Evolutionary conservation across 805 yeast genomes (phyloP), one percentile per base, ranked within the genome.

Genomic region (Starmerella etchellsii): DNA sequence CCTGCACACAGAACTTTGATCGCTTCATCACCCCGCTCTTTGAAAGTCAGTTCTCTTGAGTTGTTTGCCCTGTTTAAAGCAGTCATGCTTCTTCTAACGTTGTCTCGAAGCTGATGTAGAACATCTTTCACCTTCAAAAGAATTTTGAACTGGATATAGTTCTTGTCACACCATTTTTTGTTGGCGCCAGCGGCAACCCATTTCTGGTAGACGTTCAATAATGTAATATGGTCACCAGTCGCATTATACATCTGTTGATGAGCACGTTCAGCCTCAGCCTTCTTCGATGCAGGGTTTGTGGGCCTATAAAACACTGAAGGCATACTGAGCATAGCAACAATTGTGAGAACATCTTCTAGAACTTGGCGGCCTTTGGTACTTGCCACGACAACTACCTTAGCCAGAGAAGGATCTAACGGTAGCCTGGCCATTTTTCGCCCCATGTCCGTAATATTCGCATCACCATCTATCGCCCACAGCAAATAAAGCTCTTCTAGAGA

Each of bases 351-450:
- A 46, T 82, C 91, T 2, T 69, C 69, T 2, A 78, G 67, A 36
- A 93, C 85, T n/a, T 20, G 26, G 3, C 10, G 4, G 2, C 50
- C 45, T 10, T 24, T 26, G 8, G 4, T 4, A 2, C n/a, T 19
- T 37, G 94, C 76, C 1, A 74, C 63, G 11, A 88, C 58, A 25
- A 91, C 56, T 6, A 78, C 75, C 56, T 81, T 83, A 7, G 95
- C 78, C 53, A 85, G 68, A 68, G 82, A 82, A 3, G 96, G 96
- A 50, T 84, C 94, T 47, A 87, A 71, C 0, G 98, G 98, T 51
- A 87, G 82, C 43, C 78, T 84, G 1, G 95, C 79, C 95, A 91
- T 87, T 46, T 74, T 72, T 32, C 79, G 61, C 0, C 98, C 99
- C 1, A 76, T 55, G 35, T 71, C 65, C 0, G 97, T 88, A 30